Conservation (phyloP, 768 basidiomycete genomes). For the Arthromyces matolae region DNA sequence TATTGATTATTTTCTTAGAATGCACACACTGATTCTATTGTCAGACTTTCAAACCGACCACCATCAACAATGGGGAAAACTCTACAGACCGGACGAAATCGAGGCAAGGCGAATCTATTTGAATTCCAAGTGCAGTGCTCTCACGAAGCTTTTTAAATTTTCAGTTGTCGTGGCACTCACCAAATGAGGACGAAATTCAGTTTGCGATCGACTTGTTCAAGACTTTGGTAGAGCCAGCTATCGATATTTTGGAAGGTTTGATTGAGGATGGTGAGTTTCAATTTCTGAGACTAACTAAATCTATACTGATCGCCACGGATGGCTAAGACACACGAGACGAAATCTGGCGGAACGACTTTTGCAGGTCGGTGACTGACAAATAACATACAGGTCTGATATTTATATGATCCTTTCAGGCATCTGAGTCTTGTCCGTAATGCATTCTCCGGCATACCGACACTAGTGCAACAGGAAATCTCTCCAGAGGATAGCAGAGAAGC, state of each 20-base stretch:
- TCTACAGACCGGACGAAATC: conserved; percentile 67
- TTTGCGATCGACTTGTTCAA: conserved; percentile 70
- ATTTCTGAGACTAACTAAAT: background rate
- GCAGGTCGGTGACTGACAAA: conserved; percentile 47
- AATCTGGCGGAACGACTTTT: conserved; percentile 83
- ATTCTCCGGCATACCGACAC: conserved; percentile 68
- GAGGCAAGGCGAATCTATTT: conserved; percentile 40
- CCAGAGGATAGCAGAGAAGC: conserved; percentile 43
- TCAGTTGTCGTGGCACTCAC: conserved; percentile 78
- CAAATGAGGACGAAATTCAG: conserved; percentile 63
- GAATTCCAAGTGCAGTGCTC: background rate
- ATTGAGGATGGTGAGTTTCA: conserved; percentile 44
- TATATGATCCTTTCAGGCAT: conserved; percentile 41
- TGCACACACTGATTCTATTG: background rate
- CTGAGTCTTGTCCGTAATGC: conserved; percentile 72
- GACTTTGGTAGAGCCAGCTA: conserved; percentile 61
- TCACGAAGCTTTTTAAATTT: background rate
- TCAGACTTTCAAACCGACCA: conserved; percentile 68
- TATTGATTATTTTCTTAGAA: background rate
- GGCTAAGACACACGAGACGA: conserved; percentile 47
- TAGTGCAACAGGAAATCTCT: conserved; percentile 51
- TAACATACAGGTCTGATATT: background rate
- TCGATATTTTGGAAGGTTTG: conserved; percentile 52
- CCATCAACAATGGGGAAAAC: conserved; percentile 76
- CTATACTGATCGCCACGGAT: background rate